Percentiles rank a stretch among this genome's conserved stretches.
Evolutionary conservation across 1,284 basidiomycete species (phyloP).

Genomic region (Moesziomyces parantarcticus): DNA sequence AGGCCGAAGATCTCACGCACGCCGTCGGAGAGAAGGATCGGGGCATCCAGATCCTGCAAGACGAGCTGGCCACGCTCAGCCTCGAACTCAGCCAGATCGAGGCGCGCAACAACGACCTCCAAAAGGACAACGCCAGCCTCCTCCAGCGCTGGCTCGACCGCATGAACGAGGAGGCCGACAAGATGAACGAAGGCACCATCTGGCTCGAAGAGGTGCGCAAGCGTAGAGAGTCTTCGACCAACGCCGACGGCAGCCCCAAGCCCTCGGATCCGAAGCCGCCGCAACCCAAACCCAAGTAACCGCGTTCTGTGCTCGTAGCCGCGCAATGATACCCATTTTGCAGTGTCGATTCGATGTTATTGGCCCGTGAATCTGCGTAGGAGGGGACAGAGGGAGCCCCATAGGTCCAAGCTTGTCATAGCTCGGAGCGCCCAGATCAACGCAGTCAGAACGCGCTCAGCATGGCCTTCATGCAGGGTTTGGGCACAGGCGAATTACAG

Average conservation of each 20-base stretch:
- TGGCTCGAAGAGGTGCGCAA: slow-evolving; percentile 52
- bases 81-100: slow-evolving; percentile 86
- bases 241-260: neutral
- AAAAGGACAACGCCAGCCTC: slow-evolving; percentile 91
- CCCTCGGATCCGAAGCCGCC: neutral
- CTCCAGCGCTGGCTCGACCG: slow-evolving; percentile 74
- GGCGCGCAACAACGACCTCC: slow-evolving; percentile 83
- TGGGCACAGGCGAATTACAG: neutral
- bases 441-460: neutral
- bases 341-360: neutral
- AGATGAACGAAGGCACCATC: slow-evolving; percentile 80
- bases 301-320: no score
- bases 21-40: slow-evolving; percentile 82
- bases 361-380: no score
- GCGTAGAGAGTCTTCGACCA: slow-evolving; percentile 9
- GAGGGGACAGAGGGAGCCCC: slow-evolving; percentile 10
- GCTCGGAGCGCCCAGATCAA: no score
- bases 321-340: neutral
- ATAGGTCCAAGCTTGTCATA: neutral
- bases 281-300: neutral
- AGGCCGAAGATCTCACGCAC: slow-evolving; percentile 74
- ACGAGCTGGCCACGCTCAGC: slow-evolving; percentile 71
- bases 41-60: slow-evolving; percentile 89
- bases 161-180: slow-evolving; percentile 90
- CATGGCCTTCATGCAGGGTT: neutral